These are phyloP conservation scores for Monosporozyma siamensis DNA, from an alignment of 805 yeast genomes.

Conservation along the genomic window DNA sequence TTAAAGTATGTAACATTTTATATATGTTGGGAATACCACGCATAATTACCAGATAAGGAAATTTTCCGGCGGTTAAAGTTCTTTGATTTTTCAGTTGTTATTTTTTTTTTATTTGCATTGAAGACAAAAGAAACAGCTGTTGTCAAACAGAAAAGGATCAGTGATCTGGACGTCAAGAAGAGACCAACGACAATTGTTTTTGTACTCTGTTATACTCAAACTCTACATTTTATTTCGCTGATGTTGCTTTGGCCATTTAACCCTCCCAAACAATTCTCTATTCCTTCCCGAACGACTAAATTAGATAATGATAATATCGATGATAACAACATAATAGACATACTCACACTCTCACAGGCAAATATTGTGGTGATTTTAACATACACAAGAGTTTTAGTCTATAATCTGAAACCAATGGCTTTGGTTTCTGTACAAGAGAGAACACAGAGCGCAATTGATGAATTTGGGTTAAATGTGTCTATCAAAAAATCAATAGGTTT, in stretches of 20 bases:
- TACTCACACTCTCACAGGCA: slow-evolving; percentile 18
- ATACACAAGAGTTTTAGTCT: slow-evolving; percentile 21
- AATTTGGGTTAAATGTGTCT: slow-evolving; percentile 24
- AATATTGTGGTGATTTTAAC: slow-evolving; percentile 25
- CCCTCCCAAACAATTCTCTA: slow-evolving; percentile 21
- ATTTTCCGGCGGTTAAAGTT: no score
- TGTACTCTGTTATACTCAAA: no score
- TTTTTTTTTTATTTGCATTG: no score
- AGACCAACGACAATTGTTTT: no score
- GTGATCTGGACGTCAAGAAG: no score
- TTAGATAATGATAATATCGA: slow-evolving; percentile 9
- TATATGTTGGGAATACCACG: no score
- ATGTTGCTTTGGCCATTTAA: slow-evolving; percentile 26
- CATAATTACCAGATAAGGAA: no score
- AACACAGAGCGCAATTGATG: slow-evolving; percentile 19
- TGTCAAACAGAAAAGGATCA: no score
- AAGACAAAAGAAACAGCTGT: no score
- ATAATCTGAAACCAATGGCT: slow-evolving; percentile 29
- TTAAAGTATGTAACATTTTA: no score
- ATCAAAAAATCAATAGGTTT: slow-evolving; percentile 13
- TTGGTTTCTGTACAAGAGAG: slow-evolving; percentile 26
- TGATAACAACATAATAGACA: slow-evolving; percentile 17
- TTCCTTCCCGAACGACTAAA: slow-evolving; percentile 10
- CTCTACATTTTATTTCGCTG: no score
- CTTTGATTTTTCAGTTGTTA: no score